phyloP scores from a whole-genome alignment of 1,284 basidiomycete species.

The Ustilago tritici region DNA sequence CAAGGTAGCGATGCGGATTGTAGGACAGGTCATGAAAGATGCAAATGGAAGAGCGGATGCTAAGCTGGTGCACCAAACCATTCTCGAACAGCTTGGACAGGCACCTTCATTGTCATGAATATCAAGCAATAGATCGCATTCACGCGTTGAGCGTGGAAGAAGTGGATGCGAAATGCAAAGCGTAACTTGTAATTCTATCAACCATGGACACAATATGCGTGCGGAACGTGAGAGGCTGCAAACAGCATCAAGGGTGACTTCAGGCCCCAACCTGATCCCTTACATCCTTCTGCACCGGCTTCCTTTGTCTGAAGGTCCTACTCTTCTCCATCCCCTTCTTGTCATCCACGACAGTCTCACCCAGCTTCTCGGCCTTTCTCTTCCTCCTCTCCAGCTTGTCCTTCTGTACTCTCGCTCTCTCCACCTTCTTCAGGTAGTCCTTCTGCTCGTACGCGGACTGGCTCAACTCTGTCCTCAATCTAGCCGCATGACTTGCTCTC shows the following conservation, averaged over 20 bases:
- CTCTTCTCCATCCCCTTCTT: conserved; percentile 38
- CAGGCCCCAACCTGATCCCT: conserved; percentile 50
- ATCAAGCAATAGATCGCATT: not conserved
- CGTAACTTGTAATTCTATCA: not conserved
- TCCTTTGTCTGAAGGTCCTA: conserved; percentile 62
- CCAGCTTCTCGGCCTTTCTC: conserved; percentile 38
- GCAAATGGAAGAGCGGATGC: conserved; percentile 83
- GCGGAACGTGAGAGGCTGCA: not conserved
- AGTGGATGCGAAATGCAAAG: not conserved
- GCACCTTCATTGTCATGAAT: not conserved
- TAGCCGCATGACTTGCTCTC: conserved; percentile 86
- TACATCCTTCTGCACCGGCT: conserved; percentile 61
- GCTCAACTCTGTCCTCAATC: conserved; percentile 89
- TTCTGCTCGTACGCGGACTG: conserved; percentile 89
- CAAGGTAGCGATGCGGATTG: conserved; percentile 86
- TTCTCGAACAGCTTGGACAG: conserved; percentile 35
- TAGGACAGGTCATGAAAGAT: conserved; percentile 89
- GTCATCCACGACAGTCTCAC: conserved; percentile 22
- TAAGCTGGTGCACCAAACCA: conserved; percentile 44
- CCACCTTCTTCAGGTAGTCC: conserved; percentile 94
- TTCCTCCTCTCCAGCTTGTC: conserved; percentile 80
- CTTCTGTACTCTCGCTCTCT: conserved; percentile 88
- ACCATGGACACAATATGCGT: not conserved
- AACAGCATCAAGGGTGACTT: not conserved
- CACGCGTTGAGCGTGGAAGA: not conserved